Base-by-base conservation (phyloP, 208 protist genomes). In the Herpetomonas muscarum region DNA sequence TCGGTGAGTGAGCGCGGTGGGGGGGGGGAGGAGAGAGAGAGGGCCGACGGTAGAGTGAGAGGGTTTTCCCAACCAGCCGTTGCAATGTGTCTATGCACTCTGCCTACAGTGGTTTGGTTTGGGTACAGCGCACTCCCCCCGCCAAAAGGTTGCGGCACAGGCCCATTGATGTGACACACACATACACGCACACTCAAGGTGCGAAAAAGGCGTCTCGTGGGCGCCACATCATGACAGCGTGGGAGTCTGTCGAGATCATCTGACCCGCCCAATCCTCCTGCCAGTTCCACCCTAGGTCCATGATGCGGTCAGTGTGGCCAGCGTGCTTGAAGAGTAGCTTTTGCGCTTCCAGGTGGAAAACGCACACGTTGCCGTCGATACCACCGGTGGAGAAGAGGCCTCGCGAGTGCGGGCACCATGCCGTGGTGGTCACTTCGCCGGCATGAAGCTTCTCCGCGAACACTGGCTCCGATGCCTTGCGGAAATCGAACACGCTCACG, bases 201-300 rank as follows among this genome's bases (percentile, higher is more conserved):
- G 61, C 70, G 41, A 89, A 94, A 70, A 93, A 93, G 32, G 68
- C 69, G 61, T 96, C 86, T 4, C 90, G 69, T 3, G 87, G 87
- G 6, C 87, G 71, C 85, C 87, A 96, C 28, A 94, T 45, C 72
- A 85, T 96, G n/a, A 93, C 61, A n/a, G 82, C 76, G 70, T 92
- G 90, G 56, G 60, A 73, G 52, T 93, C 90, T 2, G 76, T 51
- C n/a, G 83, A 84, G 39, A 96, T 46, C 2, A 96, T 57, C 49
- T 94, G 85, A 10, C 87, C 87, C 15, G 79, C 84, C 30, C 53
- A 74, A 36, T 76, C 76, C 32, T 89, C 85, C 64, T 93, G 85
- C 87, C 90, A 96, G 63, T 74, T 87, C 87, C 90, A 96, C 12
- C 72, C 78, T 2, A 94, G 17, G 57, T 96, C 90, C 67, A 85